These are phyloP conservation scores for Leccinum variicolor DNA, from an alignment of 768 basidiomycete species.

Conservation along the genomic window DNA sequence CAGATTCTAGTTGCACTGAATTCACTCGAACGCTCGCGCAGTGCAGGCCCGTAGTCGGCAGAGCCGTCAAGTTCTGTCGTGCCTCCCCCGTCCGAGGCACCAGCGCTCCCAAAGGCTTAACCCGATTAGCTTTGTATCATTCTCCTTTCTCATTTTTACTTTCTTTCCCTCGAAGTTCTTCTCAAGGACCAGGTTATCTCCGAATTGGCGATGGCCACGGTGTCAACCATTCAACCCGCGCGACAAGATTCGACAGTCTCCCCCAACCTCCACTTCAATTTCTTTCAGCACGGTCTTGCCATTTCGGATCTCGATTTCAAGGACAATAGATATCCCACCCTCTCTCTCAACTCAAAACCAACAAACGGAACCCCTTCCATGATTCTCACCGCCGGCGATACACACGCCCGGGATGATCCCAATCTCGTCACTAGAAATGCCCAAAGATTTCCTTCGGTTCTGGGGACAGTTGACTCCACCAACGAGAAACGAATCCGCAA, in stretches of 20 bases:
- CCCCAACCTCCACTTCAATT: conserved; percentile 33
- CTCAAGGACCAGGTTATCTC: conserved; percentile 19
- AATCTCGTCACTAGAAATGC: conserved; percentile 6
- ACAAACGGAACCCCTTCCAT: conserved; percentile 28
- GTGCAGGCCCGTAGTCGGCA: background rate
- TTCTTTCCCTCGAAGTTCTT: conserved; percentile 11
- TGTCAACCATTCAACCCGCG: conserved; percentile 47
- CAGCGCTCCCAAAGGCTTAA: background rate
- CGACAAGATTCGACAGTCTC: conserved; percentile 37
- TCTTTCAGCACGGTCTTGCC: conserved; percentile 51
- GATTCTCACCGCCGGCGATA: conserved; percentile 28
- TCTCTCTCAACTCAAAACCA: conserved; percentile 24
- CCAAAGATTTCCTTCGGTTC: conserved; percentile 14
- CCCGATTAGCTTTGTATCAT: conserved; percentile 7
- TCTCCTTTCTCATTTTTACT: conserved; percentile 1
- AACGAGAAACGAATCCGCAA: conserved; percentile 23
- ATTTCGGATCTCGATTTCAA: conserved; percentile 60
- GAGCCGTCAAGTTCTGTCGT: background rate
- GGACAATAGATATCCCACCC: conserved; percentile 56
- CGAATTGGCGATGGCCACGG: conserved; percentile 37
- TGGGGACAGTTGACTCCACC: conserved; percentile 11
- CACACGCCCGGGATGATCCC: conserved; percentile 22
- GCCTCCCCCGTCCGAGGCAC: background rate
- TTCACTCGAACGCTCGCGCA: background rate
- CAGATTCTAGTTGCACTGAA: background rate